These are phyloP conservation scores for Entonaema liquescens DNA, from an alignment of 495 filamentous ascomycete genomes.

Conservation along the genomic window DNA sequence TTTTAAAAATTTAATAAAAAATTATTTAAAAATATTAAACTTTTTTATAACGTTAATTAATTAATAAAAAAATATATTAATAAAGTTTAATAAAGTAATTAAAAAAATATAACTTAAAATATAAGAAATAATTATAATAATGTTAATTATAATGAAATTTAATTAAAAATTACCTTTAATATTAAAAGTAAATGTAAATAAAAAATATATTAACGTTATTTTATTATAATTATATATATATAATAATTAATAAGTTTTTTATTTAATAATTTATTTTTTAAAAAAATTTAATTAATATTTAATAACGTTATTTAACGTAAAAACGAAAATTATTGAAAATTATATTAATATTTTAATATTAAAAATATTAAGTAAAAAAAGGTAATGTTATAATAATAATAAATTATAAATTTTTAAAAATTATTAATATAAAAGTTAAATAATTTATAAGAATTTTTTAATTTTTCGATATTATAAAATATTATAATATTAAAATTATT, in stretches of 20 bases:
- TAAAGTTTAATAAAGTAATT: background rate
- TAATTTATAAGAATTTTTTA: background rate
- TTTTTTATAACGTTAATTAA: background rate
- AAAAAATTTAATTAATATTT: too few relatives aligned
- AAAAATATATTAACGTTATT: too few relatives aligned
- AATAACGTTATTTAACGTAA: too few relatives aligned
- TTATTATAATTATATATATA: background rate
- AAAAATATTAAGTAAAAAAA: background rate
- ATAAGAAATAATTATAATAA: too few relatives aligned
- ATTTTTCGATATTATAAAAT: too few relatives aligned
- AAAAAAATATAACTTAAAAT: too few relatives aligned
- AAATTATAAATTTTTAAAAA: background rate
- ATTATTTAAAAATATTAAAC: background rate
- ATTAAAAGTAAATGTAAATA: too few relatives aligned
- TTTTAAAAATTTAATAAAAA: background rate
- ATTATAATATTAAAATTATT: too few relatives aligned
- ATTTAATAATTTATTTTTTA: too few relatives aligned
- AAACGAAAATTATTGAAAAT: background rate
- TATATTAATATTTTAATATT: background rate
- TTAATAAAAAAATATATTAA: background rate
- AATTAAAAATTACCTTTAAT: too few relatives aligned
- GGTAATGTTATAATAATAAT: too few relatives aligned
- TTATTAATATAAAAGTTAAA: background rate
- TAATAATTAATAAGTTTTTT: background rate
- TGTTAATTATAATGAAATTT: too few relatives aligned